These are phyloP conservation scores for Avena eriantha DNA, from an alignment of 176 grass and related monocot species.

Conservation along the genomic window DNA sequence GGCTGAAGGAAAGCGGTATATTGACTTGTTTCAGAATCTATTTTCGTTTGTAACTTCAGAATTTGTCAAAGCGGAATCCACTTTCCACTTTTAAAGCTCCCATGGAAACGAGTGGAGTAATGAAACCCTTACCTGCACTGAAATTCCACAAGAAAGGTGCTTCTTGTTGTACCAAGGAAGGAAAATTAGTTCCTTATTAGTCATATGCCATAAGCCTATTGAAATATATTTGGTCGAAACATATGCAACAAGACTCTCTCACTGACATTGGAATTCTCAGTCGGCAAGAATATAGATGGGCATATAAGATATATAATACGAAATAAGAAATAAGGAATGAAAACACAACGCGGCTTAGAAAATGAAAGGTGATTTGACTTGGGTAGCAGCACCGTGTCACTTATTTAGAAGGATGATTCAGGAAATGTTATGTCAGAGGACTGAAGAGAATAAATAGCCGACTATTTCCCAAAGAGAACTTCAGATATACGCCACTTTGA, in stretches of 20 bases:
- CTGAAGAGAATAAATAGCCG: neutral
- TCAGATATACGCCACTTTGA: neutral
- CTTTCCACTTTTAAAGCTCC: conserved; percentile 49
- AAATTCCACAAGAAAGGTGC: neutral
- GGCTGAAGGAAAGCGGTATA: conserved; percentile 41
- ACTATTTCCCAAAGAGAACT: neutral
- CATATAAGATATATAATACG: conserved; percentile 10
- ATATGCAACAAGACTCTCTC: conserved; percentile 6
- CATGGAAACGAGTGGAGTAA: conserved; percentile 14
- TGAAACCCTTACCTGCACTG: conserved; percentile 1
- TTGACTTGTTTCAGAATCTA: conserved; percentile 49
- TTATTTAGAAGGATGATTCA: conserved; percentile 23
- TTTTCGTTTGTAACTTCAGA: conserved; percentile 48
- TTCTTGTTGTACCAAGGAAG: conserved; percentile 12
- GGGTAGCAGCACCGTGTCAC: neutral
- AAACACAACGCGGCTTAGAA: neutral
- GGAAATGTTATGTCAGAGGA: conserved; percentile 15
- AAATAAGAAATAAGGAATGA: neutral
- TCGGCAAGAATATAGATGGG: neutral
- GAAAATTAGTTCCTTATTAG: neutral
- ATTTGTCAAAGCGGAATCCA: conserved; percentile 51
- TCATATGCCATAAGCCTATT: neutral
- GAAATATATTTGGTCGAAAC: neutral
- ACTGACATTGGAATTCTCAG: neutral
- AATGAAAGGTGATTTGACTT: conserved; percentile 35